phyloP scores from a whole-genome alignment of 306 rosid species.

The Trifolium subterraneum region DNA sequence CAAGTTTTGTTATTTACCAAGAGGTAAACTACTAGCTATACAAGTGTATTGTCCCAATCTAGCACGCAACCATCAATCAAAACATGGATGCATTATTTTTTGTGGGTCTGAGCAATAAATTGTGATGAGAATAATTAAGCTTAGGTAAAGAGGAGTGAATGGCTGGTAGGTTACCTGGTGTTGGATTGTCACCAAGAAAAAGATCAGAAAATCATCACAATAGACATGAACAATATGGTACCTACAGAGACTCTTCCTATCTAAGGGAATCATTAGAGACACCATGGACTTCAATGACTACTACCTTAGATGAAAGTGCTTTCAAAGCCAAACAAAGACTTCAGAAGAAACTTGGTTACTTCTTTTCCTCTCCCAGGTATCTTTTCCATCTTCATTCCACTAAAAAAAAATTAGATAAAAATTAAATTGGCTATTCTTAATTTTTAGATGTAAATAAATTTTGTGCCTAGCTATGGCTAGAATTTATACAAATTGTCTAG shows the following conservation, averaged over 20 bases:
- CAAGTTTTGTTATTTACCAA: constrained; percentile 21
- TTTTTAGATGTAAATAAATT: too few relatives aligned
- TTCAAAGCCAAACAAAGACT: constrained; percentile 53
- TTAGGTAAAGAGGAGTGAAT: constrained; percentile 25
- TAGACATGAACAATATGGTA: neutral
- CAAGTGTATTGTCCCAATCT: neutral
- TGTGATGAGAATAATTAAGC: constrained; percentile 20
- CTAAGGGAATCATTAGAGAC: constrained; percentile 29
- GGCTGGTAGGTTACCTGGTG: constrained; percentile 71
- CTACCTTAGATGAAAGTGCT: constrained; percentile 53
- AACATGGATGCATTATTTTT: constrained; percentile 28
- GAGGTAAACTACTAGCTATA: constrained; percentile 24
- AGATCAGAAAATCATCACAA: constrained; percentile 1
- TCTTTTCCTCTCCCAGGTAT: constrained; percentile 56
- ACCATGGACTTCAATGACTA: constrained; percentile 30
- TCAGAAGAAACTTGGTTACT: constrained; percentile 53
- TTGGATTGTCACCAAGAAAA: constrained; percentile 54
- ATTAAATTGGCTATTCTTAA: too few relatives aligned
- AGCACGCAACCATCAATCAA: constrained; percentile 16
- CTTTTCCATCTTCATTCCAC: neutral
- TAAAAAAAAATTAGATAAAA: too few relatives aligned
- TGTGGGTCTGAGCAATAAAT: constrained; percentile 32
- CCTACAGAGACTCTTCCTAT: neutral
- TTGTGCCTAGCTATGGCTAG: too few relatives aligned
- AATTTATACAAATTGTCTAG: neutral